Evolutionary conservation across 2,329 filamentous ascomycete species (phyloP).

Genomic region (Claviceps sp.): DNA sequence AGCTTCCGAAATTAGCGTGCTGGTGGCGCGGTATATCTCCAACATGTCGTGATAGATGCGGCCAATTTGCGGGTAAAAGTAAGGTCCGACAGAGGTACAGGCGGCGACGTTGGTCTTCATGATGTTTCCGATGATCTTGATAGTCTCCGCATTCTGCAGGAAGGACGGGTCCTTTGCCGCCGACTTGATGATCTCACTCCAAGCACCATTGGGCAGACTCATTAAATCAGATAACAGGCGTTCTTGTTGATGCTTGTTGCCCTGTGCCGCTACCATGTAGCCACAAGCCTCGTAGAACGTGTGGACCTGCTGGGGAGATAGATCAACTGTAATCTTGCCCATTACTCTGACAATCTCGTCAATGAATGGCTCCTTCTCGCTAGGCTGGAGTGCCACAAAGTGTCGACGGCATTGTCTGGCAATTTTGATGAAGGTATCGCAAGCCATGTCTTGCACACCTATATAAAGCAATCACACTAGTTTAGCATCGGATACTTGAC

Average conservation of each 20-base stretch:
- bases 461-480: neutral
- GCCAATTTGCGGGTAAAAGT: conserved; percentile 96
- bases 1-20: conserved; percentile 85
- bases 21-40: conserved; percentile 97
- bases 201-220: conserved; percentile 83
- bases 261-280: conserved; percentile 97
- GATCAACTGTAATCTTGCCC: conserved; percentile 87
- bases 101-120: conserved; percentile 99
- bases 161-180: conserved; percentile 76
- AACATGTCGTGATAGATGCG: conserved; percentile 98
- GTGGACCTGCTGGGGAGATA: conserved; percentile 93
- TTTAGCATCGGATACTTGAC: neutral
- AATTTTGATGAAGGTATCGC: conserved; percentile 99
- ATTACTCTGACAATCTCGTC: conserved; percentile 96
- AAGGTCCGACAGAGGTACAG: conserved; percentile 87
- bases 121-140: conserved; percentile 98
- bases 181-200: conserved; percentile 86
- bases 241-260: conserved; percentile 88
- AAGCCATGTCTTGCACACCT: conserved; percentile 99
- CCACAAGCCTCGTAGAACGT: conserved; percentile 98
- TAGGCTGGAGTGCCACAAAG: conserved; percentile 90
- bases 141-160: conserved; percentile 83
- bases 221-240: conserved; percentile 83
- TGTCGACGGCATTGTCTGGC: conserved; percentile 95
- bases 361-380: conserved; percentile 91